Conservation (phyloP, 345 rosid genomes). For the Odontarrhena argentea region DNA sequence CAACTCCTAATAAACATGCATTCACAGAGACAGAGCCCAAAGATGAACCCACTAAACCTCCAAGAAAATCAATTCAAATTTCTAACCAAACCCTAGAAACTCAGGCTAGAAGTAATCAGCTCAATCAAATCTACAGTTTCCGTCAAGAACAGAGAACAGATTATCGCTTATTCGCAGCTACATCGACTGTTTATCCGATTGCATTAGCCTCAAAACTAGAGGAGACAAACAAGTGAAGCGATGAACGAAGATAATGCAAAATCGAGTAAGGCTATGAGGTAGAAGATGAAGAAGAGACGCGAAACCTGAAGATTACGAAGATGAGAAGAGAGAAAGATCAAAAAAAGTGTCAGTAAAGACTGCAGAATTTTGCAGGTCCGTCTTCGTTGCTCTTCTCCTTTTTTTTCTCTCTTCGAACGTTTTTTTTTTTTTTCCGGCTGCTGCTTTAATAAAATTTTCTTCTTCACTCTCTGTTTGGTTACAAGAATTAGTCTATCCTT, state of each 20-base stretch:
- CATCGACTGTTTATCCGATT: slow-evolving; percentile 24
- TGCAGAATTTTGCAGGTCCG: slow-evolving; percentile 44
- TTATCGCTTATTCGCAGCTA: neutral
- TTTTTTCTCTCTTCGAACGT: slow-evolving; percentile 26
- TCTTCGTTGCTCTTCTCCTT: slow-evolving; percentile 41
- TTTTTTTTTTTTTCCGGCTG: slow-evolving; percentile 36
- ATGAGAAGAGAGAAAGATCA: slow-evolving; percentile 34
- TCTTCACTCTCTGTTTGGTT: slow-evolving; percentile 35
- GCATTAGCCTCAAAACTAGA: slow-evolving; percentile 33
- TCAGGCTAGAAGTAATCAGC: slow-evolving; percentile 14
- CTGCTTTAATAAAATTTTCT: slow-evolving; percentile 41
- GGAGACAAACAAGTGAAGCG: slow-evolving; percentile 23
- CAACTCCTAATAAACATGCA: slow-evolving; percentile 27
- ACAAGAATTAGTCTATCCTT: slow-evolving; percentile 15
- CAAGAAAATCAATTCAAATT: slow-evolving; percentile 13
- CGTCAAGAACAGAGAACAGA: neutral
- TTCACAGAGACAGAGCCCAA: slow-evolving; percentile 20
- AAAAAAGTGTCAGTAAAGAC: slow-evolving; percentile 41
- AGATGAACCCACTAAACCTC: slow-evolving; percentile 34
- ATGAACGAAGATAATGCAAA: slow-evolving; percentile 38
- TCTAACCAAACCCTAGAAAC: slow-evolving; percentile 40
- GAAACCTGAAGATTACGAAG: slow-evolving; percentile 36
- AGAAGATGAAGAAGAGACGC: neutral
- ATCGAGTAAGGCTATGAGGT: slow-evolving; percentile 25
- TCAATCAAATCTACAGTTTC: slow-evolving; percentile 28